phyloP scores from a whole-genome alignment of 306 rosid species.

The Citrullus mucosospermus region DNA sequence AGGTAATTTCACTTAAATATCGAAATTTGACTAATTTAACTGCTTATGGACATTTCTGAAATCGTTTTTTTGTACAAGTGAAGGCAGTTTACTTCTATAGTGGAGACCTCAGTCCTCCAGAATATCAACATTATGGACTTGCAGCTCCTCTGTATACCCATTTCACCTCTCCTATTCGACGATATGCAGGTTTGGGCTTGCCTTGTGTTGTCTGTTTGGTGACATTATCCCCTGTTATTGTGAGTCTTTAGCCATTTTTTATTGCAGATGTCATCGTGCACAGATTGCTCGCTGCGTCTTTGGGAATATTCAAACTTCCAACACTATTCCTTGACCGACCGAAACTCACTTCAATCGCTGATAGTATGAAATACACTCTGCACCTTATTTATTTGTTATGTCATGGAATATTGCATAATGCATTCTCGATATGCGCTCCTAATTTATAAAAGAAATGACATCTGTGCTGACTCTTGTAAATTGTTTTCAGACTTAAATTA shows the following conservation, averaged over 20 bases:
- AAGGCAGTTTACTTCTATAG: slow-evolving; percentile 97
- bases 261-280: slow-evolving; percentile 81
- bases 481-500: slow-evolving; percentile 71
- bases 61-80: neutral
- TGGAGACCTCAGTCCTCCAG: slow-evolving; percentile 89
- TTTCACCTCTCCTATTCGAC: slow-evolving; percentile 94
- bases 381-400: neutral
- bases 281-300: slow-evolving; percentile 88
- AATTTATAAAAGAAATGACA: neutral
- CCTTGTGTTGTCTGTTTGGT: slow-evolving; percentile 6
- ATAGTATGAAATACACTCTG: slow-evolving; percentile 48
- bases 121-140: slow-evolving; percentile 95
- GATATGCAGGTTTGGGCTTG: slow-evolving; percentile 68
- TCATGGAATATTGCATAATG: neutral
- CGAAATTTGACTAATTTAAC: neutral
- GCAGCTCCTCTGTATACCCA: slow-evolving; percentile 87
- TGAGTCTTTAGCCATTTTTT: slow-evolving; percentile 10
- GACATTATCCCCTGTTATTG: slow-evolving; percentile 2
- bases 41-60: slow-evolving; percentile 9
- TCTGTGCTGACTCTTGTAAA: neutral
- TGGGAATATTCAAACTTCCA: slow-evolving; percentile 70
- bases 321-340: slow-evolving; percentile 60
- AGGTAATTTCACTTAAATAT: slow-evolving; percentile 40
- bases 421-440: too few relatives aligned
- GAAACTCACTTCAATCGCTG: slow-evolving; percentile 66